Base-by-base conservation (phyloP, 108 stramenopile genomes). In the Nitzschia sp. region DNA sequence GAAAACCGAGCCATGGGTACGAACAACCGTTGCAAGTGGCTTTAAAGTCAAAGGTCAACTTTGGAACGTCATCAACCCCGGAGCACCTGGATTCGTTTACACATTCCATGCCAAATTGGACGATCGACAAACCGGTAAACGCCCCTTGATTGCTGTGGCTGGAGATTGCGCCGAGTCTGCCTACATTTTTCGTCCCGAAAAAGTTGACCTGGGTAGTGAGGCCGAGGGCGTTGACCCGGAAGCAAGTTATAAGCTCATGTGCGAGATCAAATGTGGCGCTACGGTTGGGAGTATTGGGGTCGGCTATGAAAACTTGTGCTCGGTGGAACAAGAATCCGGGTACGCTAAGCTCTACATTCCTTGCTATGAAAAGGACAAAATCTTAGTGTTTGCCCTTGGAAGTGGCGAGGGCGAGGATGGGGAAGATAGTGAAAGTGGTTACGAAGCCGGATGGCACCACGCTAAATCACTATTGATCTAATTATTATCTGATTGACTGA, bases 161-260 rank as follows among this genome's bases (percentile, higher is more conserved):
- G 97, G 97, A 25, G 97, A 98, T 69, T 96, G 97, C 63, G 90
- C 95, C n/a, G 96, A 97, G 65, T 87, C 96, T 25, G 96, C 96
- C 4, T 98, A 96, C 77, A 90, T 98, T 23, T 87, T 92, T 25
- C 85, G 95, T 38, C 97, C 97, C 0, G 83, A 82, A 16, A 71
- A 75, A 45, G 52, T n/a, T 3, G 26, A 58, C 30, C 8, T 11
- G 2, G 30, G 29, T n/a, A 30, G 13, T 13, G 32, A 52, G 46
- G 30, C 17, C n/a, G 27, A 45, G 46, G 53, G 58, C 45, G 13
- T 38, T 26, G 59, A 66, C 45, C 45, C 62, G 13, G 87, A 84
- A 63, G 81, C 89, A 2, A 68, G 73, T 5, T 96, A 97, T 72
- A 83, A 94, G 6, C 75, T 97, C 30, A 93, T 96, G 87, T 90